A percentile compares a stretch with the other conserved stretches of the same genome.
Conservation (phyloP, 306 rosid genomes). For the Hippophae tibetana region DNA sequence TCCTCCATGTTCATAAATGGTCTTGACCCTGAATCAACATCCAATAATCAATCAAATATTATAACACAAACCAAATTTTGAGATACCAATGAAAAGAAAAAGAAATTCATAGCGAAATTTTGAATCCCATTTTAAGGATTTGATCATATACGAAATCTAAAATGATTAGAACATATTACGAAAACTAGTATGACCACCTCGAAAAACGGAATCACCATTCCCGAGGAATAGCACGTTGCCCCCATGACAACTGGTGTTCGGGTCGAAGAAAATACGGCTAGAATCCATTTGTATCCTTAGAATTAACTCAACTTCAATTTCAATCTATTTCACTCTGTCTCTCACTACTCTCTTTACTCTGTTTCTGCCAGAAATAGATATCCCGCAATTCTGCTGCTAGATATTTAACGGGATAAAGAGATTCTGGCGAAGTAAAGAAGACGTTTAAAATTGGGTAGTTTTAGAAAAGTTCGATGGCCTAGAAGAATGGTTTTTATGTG, state of each 20-base stretch:
- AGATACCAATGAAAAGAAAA: background rate
- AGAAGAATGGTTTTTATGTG: no score
- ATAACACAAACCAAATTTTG: background rate
- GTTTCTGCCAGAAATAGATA: no score
- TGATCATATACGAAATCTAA: no score
- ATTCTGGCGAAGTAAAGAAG: no score
- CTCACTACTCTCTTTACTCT: no score
- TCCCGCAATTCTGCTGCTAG: no score
- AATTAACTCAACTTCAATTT: background rate
- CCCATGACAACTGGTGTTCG: conserved; percentile 30
- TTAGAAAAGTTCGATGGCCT: no score
- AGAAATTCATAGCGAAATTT: background rate
- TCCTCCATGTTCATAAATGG: conserved; percentile 68
- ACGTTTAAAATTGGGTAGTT: no score
- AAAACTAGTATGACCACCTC: conserved; percentile 33
- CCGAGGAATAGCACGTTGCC: conserved; percentile 77
- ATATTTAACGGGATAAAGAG: no score
- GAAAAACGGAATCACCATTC: conserved; percentile 48
- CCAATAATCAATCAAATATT: conserved; percentile 1
- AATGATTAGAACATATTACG: no score
- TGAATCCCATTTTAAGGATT: no score
- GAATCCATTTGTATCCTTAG: conserved; percentile 41
- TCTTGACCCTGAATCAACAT: conserved; percentile 31
- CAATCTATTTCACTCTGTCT: background rate
- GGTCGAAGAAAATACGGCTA: conserved; percentile 59